Percentiles rank a stretch among this genome's conserved stretches.
phyloP scores from a whole-genome alignment of 2,329 filamentous ascomycete genomes.

The Raffaelea albimanens region DNA sequence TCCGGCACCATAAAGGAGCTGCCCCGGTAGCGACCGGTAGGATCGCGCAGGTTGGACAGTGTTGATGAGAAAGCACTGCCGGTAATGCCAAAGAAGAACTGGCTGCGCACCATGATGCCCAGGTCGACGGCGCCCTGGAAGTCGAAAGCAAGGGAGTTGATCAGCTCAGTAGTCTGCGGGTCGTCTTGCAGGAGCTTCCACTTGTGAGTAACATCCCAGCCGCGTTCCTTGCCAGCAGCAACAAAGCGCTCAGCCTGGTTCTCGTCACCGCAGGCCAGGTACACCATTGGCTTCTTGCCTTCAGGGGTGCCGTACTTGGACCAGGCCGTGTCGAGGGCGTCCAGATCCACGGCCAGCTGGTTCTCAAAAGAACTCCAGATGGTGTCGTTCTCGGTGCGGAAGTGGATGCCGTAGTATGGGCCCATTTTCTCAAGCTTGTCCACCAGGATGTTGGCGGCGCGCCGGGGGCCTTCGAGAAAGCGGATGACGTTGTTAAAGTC shows the following conservation, averaged over 20 bases:
- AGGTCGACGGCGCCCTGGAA: conserved; percentile 16
- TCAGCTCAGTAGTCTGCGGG: conserved; percentile 8
- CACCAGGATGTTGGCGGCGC: conserved; percentile 14
- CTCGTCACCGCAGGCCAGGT: conserved; percentile 22
- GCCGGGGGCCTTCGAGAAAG: conserved; percentile 16
- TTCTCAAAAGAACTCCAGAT: conserved; percentile 21
- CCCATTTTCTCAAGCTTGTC: conserved; percentile 6
- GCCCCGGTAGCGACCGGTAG: conserved; percentile 19
- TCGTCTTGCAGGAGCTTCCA: conserved; percentile 15
- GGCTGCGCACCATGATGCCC: conserved; percentile 18
- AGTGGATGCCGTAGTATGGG: conserved; percentile 18
- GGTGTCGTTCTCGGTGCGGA: conserved; percentile 21
- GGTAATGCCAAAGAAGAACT: conserved; percentile 21
- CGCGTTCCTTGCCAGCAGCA: conserved; percentile 15
- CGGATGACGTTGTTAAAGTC: conserved; percentile 18
- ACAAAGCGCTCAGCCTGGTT: conserved; percentile 18
- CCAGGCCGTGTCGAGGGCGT: conserved; percentile 21
- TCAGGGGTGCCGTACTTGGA: conserved; percentile 7
- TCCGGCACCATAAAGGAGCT: conserved; percentile 15
- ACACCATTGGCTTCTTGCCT: conserved; percentile 15
- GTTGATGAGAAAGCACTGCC: conserved; percentile 20
- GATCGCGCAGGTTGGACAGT: conserved; percentile 18
- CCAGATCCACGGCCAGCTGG: conserved; percentile 20
- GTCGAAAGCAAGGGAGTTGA: conserved; percentile 3
- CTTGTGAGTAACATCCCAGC: conserved; percentile 23